A percentile compares a stretch with the other conserved stretches of the same genome.
These are phyloP conservation scores for Hemisphaericaspora nanyangensis DNA, from an alignment of 805 yeast genomes.

Conservation along the genomic window DNA sequence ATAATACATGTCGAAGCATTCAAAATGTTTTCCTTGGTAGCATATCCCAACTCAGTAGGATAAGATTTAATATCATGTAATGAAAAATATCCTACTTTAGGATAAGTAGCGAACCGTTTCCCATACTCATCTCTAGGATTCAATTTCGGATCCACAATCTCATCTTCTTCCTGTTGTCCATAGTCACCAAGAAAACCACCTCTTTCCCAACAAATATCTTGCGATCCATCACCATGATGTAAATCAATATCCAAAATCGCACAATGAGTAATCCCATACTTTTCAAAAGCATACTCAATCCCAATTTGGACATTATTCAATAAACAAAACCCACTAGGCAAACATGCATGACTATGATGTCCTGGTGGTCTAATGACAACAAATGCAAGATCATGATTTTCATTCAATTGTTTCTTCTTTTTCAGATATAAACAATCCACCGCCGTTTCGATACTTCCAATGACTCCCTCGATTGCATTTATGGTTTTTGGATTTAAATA, in stretches of 20 bases:
- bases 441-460: conserved; percentile 72
- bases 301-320: conserved; percentile 80
- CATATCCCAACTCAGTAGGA: conserved; percentile 78
- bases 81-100: conserved; percentile 78
- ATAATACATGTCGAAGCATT: conserved; percentile 76
- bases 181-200: conserved; percentile 54
- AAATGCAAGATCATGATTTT: conserved; percentile 46
- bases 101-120: conserved; percentile 40
- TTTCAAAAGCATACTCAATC: conserved; percentile 66
- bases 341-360: conserved; percentile 78
- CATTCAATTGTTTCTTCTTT: conserved; percentile 6
- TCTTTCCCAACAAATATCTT: conserved; percentile 79
- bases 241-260: conserved; percentile 79
- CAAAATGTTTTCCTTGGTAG: conserved; percentile 63
- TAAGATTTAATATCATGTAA: conserved; percentile 82
- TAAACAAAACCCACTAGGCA: conserved; percentile 83
- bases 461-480: conserved; percentile 69
- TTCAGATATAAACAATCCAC: conserved; percentile 43
- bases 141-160: conserved; percentile 25
- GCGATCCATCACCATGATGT: conserved; percentile 89
- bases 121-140: conserved; percentile 47
- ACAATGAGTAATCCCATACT: conserved; percentile 70
- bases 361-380: conserved; percentile 80
- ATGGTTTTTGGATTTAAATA: conserved; percentile 65
- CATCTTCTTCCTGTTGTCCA: conserved; percentile 47